phyloP scores from a whole-genome alignment of 2,329 filamentous ascomycete species.

The Teratosphaeria gauchensis region DNA sequence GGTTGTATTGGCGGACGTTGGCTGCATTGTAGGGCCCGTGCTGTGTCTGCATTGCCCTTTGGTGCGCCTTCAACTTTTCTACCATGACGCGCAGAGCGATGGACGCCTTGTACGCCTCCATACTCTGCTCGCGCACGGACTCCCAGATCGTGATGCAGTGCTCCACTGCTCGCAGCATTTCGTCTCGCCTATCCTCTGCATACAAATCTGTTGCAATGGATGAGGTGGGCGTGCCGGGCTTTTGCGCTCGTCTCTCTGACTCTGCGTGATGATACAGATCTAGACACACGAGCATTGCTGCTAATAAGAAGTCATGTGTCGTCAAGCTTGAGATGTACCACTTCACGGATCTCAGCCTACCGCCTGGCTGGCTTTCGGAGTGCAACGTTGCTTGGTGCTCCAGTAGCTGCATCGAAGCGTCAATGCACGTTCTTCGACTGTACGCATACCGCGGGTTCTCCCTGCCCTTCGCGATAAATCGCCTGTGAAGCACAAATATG shows the following conservation, averaged over 20 bases:
- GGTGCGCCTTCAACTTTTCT: constrained; percentile 56
- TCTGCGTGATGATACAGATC: constrained; percentile 65
- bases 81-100: constrained; percentile 77
- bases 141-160: constrained; percentile 71
- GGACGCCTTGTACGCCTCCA: constrained; percentile 84
- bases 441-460: constrained; percentile 74
- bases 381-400: constrained; percentile 67
- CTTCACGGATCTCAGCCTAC: constrained; percentile 61
- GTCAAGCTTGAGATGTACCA: constrained; percentile 74
- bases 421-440: constrained; percentile 73
- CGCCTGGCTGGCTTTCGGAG: constrained; percentile 61
- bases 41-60: constrained; percentile 12
- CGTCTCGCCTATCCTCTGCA: constrained; percentile 45
- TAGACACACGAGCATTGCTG: constrained; percentile 72
- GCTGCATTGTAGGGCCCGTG: not conserved
- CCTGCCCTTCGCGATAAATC: constrained; percentile 69
- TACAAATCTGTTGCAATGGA: constrained; percentile 28
- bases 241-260: constrained; percentile 27
- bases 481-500: constrained; percentile 78
- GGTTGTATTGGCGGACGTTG: not conserved
- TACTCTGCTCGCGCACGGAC: constrained; percentile 62
- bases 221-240: constrained; percentile 8
- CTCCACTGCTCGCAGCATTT: constrained; percentile 69
- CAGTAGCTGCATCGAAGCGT: constrained; percentile 75
- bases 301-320: constrained; percentile 76